Evolutionary conservation across 257 asterid species (phyloP).

Genomic region (Gardenia jasminoides): DNA sequence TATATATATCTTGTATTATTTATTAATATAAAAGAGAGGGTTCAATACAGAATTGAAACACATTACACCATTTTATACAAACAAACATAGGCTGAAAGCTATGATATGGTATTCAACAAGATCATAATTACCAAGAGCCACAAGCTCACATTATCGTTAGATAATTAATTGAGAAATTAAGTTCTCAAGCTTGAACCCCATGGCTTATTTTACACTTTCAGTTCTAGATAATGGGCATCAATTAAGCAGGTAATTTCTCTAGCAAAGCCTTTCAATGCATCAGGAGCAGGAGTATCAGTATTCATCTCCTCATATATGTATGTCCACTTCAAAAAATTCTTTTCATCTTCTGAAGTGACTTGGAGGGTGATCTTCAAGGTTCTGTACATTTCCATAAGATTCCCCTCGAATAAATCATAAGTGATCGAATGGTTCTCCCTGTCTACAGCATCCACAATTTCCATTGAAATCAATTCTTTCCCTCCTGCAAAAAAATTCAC

Average conservation of each 20-base stretch:
- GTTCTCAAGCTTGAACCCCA: not conserved
- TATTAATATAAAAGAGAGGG: no score
- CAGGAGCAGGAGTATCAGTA: slow-evolving; percentile 15
- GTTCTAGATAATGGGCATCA: not conserved
- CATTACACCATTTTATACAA: no score
- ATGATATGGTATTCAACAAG: no score
- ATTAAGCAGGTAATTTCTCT: not conserved
- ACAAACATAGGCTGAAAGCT: no score
- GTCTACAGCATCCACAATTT: slow-evolving; percentile 9
- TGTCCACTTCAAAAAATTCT: slow-evolving; percentile 15
- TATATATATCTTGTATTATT: no score
- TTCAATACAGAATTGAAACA: no score
- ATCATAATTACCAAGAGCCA: no score
- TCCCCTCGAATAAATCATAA: slow-evolving; percentile 15
- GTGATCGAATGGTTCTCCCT: slow-evolving; percentile 12
- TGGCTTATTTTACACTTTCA: no score
- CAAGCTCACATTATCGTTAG: no score
- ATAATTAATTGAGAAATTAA: no score
- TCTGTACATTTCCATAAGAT: slow-evolving; percentile 19
- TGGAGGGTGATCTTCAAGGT: slow-evolving; percentile 10
- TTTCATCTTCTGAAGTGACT: not conserved
- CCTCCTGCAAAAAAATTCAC: slow-evolving; percentile 3
- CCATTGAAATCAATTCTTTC: not conserved
- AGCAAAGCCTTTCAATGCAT: slow-evolving; percentile 8
- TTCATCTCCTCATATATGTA: slow-evolving; percentile 21